Evolutionary conservation across 768 basidiomycete species (phyloP), one percentile per base, ranked within the genome.

Genomic region (Sporobolomyces pararoseus): DNA sequence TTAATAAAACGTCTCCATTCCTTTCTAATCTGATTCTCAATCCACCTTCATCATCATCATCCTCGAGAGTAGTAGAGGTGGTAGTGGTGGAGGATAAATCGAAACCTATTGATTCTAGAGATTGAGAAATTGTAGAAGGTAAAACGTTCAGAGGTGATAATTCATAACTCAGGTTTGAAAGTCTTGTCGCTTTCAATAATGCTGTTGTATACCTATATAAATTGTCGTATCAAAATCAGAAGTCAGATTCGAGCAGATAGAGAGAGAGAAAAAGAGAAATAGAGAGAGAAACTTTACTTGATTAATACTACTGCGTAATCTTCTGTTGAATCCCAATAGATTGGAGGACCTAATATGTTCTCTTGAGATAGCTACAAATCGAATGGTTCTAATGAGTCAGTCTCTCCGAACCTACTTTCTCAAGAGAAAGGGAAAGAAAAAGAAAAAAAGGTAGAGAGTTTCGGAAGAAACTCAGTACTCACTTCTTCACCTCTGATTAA

Each of bases 301-400:
- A 73, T 63, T 6, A 69, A 35, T 1, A 64, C 72, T 42, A 73
- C 55, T 17, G 67, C 60, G 31, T 66, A 73, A 46, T 73, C 72
- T 16, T 73, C 67, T 21, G 53, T 27, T 12, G 34, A 21, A 25
- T 27, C 21, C 5, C 60, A 62, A 37, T 44, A 25, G 21, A 57
- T 47, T 0, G 63, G 59, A 21, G 55, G 53, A 0, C 72, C 72
- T 13, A 73, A 39, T 23, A 69, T 17, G 19, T 50, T 68, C 0
- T 69, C 68, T 16, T 32, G 9, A 9, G 39, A 9, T 17, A 42
- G 17, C 39, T 42, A 42, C 17, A 42, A 17, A n/a, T n/a, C n/a
- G n/a, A n/a, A n/a, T n/a, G n/a, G n/a, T n/a, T n/a, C n/a, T n/a
- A n/a, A n/a, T n/a, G n/a, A n/a, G n/a, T n/a, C n/a, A n/a, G n/a